Evolutionary conservation across 1,139 yeast genomes (phyloP).

Genomic region (Yamadazyma songkhlaensis): DNA sequence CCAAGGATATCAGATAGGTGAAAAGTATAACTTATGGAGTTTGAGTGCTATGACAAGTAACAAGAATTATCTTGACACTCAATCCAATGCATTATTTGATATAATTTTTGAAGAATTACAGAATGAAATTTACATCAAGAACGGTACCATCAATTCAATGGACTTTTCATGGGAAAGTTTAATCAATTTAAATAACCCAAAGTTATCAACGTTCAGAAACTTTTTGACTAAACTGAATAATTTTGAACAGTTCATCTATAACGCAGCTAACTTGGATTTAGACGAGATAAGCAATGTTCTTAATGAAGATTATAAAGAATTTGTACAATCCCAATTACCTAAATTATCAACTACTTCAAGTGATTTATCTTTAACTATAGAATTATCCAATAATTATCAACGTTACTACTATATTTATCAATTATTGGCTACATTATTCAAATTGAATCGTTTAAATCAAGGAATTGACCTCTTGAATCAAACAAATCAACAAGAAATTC

Average conservation of each 20-base stretch:
- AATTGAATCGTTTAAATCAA: conserved; percentile 60
- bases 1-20: conserved; percentile 54
- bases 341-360: conserved; percentile 15
- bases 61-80: conserved; percentile 58
- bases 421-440: conserved; percentile 57
- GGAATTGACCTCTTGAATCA: conserved; percentile 55
- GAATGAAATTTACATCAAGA: conserved; percentile 66
- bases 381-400: conserved; percentile 12
- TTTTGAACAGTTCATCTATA: conserved; percentile 55
- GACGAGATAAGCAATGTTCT: conserved; percentile 49
- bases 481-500: conserved; percentile 41
- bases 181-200: conserved; percentile 26
- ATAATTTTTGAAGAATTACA: conserved; percentile 75
- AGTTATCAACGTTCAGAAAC: conserved; percentile 35
- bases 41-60: conserved; percentile 59
- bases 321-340: conserved; percentile 31
- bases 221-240: conserved; percentile 40
- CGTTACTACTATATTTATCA: conserved; percentile 47
- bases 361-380: conserved; percentile 11
- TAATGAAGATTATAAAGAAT: conserved; percentile 19
- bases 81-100: conserved; percentile 65
- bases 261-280: conserved; percentile 57
- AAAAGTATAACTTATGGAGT: conserved; percentile 58
- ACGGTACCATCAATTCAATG: conserved; percentile 10
- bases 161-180: conserved; percentile 28